Percentiles rank a stretch among this genome's conserved stretches.
phyloP scores from a whole-genome alignment of 495 filamentous ascomycete species.

The Penicillium steckii region DNA sequence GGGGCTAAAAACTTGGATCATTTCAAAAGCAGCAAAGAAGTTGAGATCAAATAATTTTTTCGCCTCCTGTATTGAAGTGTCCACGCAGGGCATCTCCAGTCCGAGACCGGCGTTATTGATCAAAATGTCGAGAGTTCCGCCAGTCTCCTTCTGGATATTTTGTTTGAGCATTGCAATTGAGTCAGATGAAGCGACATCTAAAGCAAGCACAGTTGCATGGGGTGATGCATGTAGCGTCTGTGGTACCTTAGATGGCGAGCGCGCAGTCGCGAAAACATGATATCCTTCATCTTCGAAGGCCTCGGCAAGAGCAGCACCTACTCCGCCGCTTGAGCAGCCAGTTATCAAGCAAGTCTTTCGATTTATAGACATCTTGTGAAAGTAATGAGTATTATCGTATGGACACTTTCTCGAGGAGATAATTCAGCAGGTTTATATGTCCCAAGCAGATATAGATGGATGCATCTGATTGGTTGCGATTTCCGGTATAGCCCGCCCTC shows the following conservation, averaged over 20 bases:
- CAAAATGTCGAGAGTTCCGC: constrained; percentile 22
- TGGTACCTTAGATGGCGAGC: constrained; percentile 32
- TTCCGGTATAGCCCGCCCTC: neutral
- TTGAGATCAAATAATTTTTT: constrained; percentile 28
- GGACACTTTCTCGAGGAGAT: neutral
- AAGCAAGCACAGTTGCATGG: constrained; percentile 23
- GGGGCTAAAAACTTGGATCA: constrained; percentile 11
- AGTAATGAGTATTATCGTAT: neutral
- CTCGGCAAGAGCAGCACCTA: constrained; percentile 35
- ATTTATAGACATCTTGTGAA: neutral
- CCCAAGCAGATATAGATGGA: too few species aligned
- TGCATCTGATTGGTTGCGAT: neutral
- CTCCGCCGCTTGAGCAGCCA: constrained; percentile 9
- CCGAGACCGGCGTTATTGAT: constrained; percentile 32
- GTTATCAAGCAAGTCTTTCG: constrained; percentile 7
- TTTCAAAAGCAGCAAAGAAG: constrained; percentile 22
- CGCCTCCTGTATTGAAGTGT: constrained; percentile 26
- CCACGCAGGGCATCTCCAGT: constrained; percentile 26
- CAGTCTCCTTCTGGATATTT: constrained; percentile 7
- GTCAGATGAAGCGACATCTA: constrained; percentile 30
- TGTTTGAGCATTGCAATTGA: constrained; percentile 23
- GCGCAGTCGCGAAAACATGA: constrained; percentile 44
- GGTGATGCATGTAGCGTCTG: constrained; percentile 11
- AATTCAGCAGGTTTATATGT: too few species aligned
- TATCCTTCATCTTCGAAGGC: constrained; percentile 31